Evolutionary conservation across 257 asterid genomes (phyloP), one percentile per base, ranked within the genome.

Genomic region (Nyctanthes arbortristis): DNA sequence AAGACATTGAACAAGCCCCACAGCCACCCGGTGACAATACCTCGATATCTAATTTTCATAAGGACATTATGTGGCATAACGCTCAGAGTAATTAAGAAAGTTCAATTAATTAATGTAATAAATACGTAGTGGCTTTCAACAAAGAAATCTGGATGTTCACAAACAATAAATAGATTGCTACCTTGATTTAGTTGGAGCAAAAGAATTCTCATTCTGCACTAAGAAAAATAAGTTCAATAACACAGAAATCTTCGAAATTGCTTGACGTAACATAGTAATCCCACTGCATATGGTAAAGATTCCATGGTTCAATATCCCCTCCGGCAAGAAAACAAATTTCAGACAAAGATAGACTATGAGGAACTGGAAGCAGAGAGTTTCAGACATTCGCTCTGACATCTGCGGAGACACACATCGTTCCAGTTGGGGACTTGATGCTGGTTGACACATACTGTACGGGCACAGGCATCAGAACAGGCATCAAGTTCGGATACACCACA

Each of bases 401-500:
- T 80, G 12, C 90, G 81, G 52, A 94, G 97, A 74, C 99, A 94
- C 18, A 89, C 87, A 43, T 94, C 98, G 5, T 94, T 91, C 99
- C 98, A 94, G 3, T 89, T 88, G 3, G 99, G 99, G 16, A 94
- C 97, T 64, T 91, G 99, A 74, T 91, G 99, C 32, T 94, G 97
- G 75, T 88, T 91, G 59, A 89, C 95, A 63, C 99, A 94, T 1
- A 91, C 98, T 0, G 93, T 91, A 5, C 95, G 82, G 29, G 99
- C 97, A 69, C 97, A 91, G 12, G 99, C 99, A 78, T 94, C 99
- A 1, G 97, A 86, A 33, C 99, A 94, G 13, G 97, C 96, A 76
- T 94, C 99, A 0, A 91, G 86, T 72, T 94, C 98, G 4, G 99
- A 91, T 49, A 91, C 99, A 35, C 99, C 97, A 54, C 99, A 91